Evolutionary conservation across 2,329 filamentous ascomycete genomes (phyloP), one percentile per base, ranked within the genome.

Genomic region (Davidsoniella eucalypti): DNA sequence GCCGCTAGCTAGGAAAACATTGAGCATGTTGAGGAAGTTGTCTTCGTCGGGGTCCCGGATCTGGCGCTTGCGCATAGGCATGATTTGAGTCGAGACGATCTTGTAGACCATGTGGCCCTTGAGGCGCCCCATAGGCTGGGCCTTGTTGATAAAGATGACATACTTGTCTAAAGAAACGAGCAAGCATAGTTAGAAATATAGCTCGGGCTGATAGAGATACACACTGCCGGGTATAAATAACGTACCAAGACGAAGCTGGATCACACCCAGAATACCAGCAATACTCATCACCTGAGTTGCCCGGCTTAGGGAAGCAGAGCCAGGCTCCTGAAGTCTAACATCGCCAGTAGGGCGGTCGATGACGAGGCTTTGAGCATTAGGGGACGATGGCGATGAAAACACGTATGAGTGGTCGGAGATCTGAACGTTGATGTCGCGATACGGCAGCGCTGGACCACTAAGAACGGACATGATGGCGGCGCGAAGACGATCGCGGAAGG

Each of bases 101-200:
- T 87, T 93, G 75, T 96, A 96, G 25, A 96, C 80, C 80, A 92
- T 93, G 65, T 98, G 87, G 55, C 92, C 92, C 66, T 90, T 92
- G 57, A 98, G 75, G 51, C 88, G 79, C 54, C 90, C 92, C 65
- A 96, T 80, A 37, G 87, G 84, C 62, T 88, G 80, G 51, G 87
- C 85, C 67, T 98, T 96, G 58, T 85, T 95, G 64, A 98, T 94
- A 61, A 94, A 76, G 61, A 98, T 84, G 61, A 94, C 82, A 73
- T 98, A 98, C 67, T 94, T 96, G 73, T 98, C 77, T 78, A 58
- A 17, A 21, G 8, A 43, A 36, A 42, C 8, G 44, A 23, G 3
- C 21, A 44, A 33, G 18, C 18, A 23, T 45, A 51, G 49, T 33
- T 16, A 48, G 29, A n/a, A 33, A 16, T 9, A 14, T 21, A 36